Conservation (phyloP, 805 yeast species). For the Kodamaea jinghongensis region DNA sequence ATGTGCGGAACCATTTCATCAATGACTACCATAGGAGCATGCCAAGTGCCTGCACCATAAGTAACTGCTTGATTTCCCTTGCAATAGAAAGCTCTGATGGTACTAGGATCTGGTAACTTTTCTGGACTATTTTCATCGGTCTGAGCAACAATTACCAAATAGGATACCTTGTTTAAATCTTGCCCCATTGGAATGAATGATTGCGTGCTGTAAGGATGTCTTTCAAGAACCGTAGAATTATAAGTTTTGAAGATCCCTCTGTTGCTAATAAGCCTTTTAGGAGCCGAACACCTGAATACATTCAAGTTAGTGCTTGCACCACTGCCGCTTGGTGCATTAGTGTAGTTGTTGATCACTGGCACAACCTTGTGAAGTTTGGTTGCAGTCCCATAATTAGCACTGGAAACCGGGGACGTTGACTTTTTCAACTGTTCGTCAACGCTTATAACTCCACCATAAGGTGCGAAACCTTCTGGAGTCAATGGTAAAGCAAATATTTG, state of each 20-base stretch:
- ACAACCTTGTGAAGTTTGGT: conserved; percentile 71
- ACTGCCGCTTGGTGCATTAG: conserved; percentile 43
- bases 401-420: conserved; percentile 29
- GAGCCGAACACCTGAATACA: conserved; percentile 78
- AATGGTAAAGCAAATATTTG: conserved; percentile 51
- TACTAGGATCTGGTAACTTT: conserved; percentile 58
- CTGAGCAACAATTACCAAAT: conserved; percentile 77
- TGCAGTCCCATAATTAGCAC: conserved; percentile 95
- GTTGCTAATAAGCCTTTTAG: conserved; percentile 51
- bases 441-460: conserved; percentile 75
- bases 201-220: conserved; percentile 88
- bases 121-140: conserved; percentile 36
- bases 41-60: conserved; percentile 86
- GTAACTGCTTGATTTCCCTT: conserved; percentile 87
- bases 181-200: conserved; percentile 91
- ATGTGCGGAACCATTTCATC: conserved; percentile 48
- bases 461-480: conserved; percentile 63
- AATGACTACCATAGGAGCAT: conserved; percentile 92
- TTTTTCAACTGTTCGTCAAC: conserved; percentile 67
- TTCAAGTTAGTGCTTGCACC: conserved; percentile 71
- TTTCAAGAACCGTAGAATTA: conserved; percentile 68
- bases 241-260: conserved; percentile 29
- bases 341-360: conserved; percentile 55
- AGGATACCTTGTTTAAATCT: conserved; percentile 46
- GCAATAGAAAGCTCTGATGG: conserved; percentile 67